Evolutionary conservation across 2,329 filamentous ascomycete genomes (phyloP).

Genomic region (Cladophialophora immunda): DNA sequence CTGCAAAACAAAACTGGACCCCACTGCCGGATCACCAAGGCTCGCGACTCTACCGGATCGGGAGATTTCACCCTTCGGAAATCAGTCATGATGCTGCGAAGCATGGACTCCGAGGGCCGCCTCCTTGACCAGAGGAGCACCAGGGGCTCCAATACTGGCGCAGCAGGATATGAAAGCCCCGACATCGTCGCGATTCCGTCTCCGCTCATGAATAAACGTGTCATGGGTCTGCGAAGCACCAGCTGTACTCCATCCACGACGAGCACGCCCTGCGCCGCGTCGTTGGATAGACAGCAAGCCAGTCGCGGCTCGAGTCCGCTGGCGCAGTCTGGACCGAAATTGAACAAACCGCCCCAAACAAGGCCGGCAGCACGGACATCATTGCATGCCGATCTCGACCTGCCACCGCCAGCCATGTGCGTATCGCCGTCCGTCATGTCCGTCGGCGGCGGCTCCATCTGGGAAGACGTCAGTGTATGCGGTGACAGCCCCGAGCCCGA

Average conservation of each 20-base stretch:
- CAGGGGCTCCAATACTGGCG: slow-evolving; percentile 2
- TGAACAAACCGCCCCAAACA: not conserved
- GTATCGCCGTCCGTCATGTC: slow-evolving; percentile 28
- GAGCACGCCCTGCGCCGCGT: slow-evolving; percentile 29
- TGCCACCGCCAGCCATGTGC: slow-evolving; percentile 12
- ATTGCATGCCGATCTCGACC: not conserved
- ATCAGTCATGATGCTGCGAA: slow-evolving; percentile 44
- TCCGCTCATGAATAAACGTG: slow-evolving; percentile 27
- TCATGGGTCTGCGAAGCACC: slow-evolving; percentile 25
- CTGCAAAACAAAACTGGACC: slow-evolving; percentile 32
- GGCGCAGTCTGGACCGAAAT: not conserved
- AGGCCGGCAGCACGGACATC: not conserved
- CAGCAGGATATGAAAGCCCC: slow-evolving; percentile 1
- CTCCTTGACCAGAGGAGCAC: slow-evolving; percentile 26
- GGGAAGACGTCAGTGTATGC: slow-evolving; percentile 47
- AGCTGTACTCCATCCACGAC: slow-evolving; percentile 24
- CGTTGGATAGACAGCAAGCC: slow-evolving; percentile 20
- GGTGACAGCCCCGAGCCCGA: slow-evolving; percentile 33
- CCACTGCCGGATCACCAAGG: slow-evolving; percentile 28
- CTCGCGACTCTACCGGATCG: slow-evolving; percentile 11
- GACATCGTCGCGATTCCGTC: slow-evolving; percentile 2
- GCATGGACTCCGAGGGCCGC: slow-evolving; percentile 40
- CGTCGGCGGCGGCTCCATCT: slow-evolving; percentile 46
- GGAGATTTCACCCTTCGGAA: slow-evolving; percentile 46
- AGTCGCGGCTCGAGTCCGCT: slow-evolving; percentile 30